Evolutionary conservation across 306 rosid species (phyloP), one percentile per base, ranked within the genome.

Genomic region (Cyclanthera cordifolia): DNA sequence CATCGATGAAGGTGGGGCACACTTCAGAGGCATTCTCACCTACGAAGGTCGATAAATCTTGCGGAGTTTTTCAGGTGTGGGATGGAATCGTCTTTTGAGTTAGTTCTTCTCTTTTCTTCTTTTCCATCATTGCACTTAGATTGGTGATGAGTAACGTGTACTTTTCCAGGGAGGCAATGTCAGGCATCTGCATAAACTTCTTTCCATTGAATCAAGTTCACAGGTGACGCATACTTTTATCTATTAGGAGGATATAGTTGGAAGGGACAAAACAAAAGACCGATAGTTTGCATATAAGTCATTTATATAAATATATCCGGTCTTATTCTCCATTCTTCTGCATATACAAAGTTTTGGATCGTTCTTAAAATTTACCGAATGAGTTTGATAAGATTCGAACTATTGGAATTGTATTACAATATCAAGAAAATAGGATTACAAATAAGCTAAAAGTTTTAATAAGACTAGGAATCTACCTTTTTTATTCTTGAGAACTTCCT

Each of bases 81-180:
- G 65, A 53, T 16, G 15, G 55, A 66, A 69, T 20, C 61, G 51
- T 53, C 32, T 11, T 17, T 49, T 23, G 43, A 24, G 55, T 12
- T 66, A 8, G 34, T 7, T 13, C 6, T 32, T 32, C 54, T 28
- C 8, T 8, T 37, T 37, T 11, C 59, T 54, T 54, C 30, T 14
- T 15, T 13, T 16, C 24, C 47, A 32, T 17, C 43, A 23, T 11
- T 9, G 8, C 8, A 11, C 43, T 37, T 37, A 37, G 12, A 37
- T 37, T 37, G 43, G 43, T 37, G 43, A 37, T 6, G 4, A 32
- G 37, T 32, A 3, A 32, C 43, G 0, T 28, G 4, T 21, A 41
- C 74, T 66, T 77, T 79, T 80, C 67, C 85, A 92, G 97, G 99
- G 99, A 78, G 99, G 99, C 82, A 86, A 79, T 60, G 97, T 94